Percentiles rank a stretch among this genome's conserved stretches.
These are phyloP conservation scores for Aspergillus campestris DNA, from an alignment of 495 filamentous ascomycete species.

Conservation along the genomic window DNA sequence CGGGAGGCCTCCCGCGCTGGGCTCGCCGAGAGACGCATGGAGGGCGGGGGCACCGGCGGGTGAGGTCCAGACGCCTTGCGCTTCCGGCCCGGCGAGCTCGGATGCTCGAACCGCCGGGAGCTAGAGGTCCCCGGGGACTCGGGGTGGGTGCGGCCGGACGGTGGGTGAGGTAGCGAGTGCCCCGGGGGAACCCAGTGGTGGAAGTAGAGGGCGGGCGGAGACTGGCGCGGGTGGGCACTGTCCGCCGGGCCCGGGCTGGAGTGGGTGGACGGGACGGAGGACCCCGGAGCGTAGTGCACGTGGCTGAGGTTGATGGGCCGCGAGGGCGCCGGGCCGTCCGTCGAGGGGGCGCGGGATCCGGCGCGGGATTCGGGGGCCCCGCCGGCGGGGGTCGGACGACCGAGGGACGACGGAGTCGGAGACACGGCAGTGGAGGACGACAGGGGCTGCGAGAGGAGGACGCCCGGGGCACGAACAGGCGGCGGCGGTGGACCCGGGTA, in stretches of 20 bases:
- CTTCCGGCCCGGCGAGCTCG: constrained; percentile 32
- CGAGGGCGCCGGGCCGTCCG: constrained; percentile 8
- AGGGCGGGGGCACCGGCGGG: constrained; percentile 28
- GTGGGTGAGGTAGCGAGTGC: constrained; percentile 22
- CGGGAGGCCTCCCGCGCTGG: background rate
- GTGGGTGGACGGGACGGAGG: constrained; percentile 34
- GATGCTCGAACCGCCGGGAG: constrained; percentile 27
- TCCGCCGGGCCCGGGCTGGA: constrained; percentile 40
- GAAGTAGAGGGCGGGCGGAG: constrained; percentile 72
- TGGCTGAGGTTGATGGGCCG: constrained; percentile 24
- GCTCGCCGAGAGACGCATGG: constrained; percentile 12
- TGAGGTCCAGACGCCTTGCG: constrained; percentile 34
- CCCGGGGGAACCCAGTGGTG: constrained; percentile 86
- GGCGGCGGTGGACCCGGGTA: constrained; percentile 22
- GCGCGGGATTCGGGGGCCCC: constrained; percentile 23
- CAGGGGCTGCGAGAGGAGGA: constrained; percentile 13
- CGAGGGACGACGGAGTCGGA: constrained; percentile 18
- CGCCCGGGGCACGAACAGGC: constrained; percentile 10
- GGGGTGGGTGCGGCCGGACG: constrained; percentile 22
- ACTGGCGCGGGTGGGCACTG: constrained; percentile 36
- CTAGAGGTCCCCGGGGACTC: constrained; percentile 15
- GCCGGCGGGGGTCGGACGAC: constrained; percentile 9
- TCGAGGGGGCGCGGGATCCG: constrained; percentile 41
- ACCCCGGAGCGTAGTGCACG: constrained; percentile 19
- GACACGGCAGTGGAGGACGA: constrained; percentile 6